Evolutionary conservation across 2,329 filamentous ascomycete species (phyloP).

Genomic region (Sclerotiophoma versabilis): DNA sequence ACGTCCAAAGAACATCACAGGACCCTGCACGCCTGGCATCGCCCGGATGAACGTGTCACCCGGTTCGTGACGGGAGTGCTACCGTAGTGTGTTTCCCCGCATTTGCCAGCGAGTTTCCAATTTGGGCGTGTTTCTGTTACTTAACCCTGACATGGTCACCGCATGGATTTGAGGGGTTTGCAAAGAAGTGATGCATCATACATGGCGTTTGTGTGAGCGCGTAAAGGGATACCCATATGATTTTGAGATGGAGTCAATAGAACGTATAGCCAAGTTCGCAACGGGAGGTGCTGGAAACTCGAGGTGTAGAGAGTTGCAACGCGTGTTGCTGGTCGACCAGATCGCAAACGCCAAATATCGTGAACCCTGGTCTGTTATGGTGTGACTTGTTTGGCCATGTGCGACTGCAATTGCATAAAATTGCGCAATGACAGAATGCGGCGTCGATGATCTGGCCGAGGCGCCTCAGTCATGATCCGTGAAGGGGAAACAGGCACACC

Average conservation of each 20-base stretch:
- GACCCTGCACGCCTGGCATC: conserved; percentile 30
- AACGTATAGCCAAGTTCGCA: conserved; percentile 11
- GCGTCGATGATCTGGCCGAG: conserved; percentile 8
- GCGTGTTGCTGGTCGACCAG: conserved; percentile 8
- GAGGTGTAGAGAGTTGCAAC: conserved; percentile 8
- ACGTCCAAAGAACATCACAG: conserved; percentile 32
- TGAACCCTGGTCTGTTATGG: conserved; percentile 32
- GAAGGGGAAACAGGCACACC: conserved; percentile 6
- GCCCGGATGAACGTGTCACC: conserved; percentile 33
- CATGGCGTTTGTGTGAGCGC: conserved; percentile 43
- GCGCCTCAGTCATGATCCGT: conserved; percentile 2
- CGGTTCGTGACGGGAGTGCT: conserved; percentile 39
- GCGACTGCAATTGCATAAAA: conserved; percentile 18
- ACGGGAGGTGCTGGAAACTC: conserved; percentile 14
- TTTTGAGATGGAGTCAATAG: conserved; percentile 33
- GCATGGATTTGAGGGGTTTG: conserved; percentile 25
- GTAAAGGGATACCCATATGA: conserved; percentile 45
- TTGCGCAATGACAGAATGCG: conserved; percentile 19
- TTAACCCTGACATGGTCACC: conserved; percentile 30
- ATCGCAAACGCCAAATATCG: conserved; percentile 41
- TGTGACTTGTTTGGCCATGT: conserved; percentile 29
- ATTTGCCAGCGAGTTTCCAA: conserved; percentile 35
- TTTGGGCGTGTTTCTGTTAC: conserved; percentile 44
- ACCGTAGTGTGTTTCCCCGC: conserved; percentile 47
- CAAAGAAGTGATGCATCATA: conserved; percentile 35